Evolutionary conservation across 2,329 filamentous ascomycete genomes (phyloP).

Genomic region (Xylaria sp.): DNA sequence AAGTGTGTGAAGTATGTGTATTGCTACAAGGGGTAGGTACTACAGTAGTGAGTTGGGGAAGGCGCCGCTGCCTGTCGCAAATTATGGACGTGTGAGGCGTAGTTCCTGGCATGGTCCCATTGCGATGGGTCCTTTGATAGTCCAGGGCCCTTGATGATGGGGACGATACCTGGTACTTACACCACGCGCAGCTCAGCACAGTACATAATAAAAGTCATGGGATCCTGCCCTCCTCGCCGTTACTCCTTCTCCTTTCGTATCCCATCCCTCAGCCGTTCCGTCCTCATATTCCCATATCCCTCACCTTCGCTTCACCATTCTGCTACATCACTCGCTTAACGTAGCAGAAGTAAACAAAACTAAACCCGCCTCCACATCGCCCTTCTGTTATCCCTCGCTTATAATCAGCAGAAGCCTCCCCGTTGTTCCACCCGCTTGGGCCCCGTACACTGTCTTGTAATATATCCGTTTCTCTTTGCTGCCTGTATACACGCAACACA

Average conservation of each 20-base stretch:
- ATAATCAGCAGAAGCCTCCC: constrained; percentile 30
- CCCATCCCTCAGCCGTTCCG: constrained; percentile 1
- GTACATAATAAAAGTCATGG: constrained; percentile 32
- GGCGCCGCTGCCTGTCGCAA: constrained; percentile 1
- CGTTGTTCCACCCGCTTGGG: constrained; percentile 11
- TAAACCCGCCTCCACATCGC: constrained; percentile 9
- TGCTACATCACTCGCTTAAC: constrained; percentile 41
- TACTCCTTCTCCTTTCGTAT: constrained; percentile 28
- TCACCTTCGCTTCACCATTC: constrained; percentile 22
- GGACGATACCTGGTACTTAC: background rate
- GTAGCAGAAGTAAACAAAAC: constrained; percentile 31
- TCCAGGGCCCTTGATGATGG: background rate
- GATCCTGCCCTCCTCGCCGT: constrained; percentile 30
- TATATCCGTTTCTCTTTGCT: constrained; percentile 16
- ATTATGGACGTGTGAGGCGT: constrained; percentile 15
- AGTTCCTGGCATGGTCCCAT: constrained; percentile 19
- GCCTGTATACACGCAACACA: constrained; percentile 25
- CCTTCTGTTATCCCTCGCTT: constrained; percentile 36
- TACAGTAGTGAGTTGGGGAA: background rate
- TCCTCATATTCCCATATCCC: constrained; percentile 11
- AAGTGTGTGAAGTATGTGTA: too few species aligned
- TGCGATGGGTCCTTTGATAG: constrained; percentile 28
- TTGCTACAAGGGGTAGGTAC: background rate
- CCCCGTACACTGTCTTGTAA: constrained; percentile 24
- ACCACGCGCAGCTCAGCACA: background rate